Base-by-base conservation (phyloP, 148 eudicot genomes). In the Persicaria maculosa region DNA sequence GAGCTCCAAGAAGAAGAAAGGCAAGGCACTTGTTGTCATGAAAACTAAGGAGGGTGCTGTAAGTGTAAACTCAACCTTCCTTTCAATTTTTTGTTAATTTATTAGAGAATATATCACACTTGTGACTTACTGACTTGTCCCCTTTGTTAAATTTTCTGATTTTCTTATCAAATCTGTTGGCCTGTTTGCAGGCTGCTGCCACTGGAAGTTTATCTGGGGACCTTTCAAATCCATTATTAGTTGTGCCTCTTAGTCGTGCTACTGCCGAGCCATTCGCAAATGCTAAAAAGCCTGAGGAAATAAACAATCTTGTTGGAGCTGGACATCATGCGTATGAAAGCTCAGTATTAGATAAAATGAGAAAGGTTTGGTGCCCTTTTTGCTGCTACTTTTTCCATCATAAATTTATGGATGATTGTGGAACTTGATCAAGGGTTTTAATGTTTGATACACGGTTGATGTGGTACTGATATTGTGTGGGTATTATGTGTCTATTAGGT, bases 181-280 rank as follows among this genome's bases (percentile, higher is more conserved):
- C 15, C 40, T 45, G n/a, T 11, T 65, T 17, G 14, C 75, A 93
- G 98, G 77, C 45, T 74, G 96, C 96, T 71, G 92, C 89, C 14
- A 81, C 81, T 61, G 87, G 89, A 72, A 75, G 75, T 72, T 76
- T 92, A 73, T 81, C 75, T 59, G 98, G 98, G 46, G 82, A 87
- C 85, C 76, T 91, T 19, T 83, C 93, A 50, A 90, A 94, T 80
- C 97, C 96, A 50, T 79, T 95, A 74, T 74, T 86, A 62, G 93
- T 92, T 50, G 10, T 86, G 85, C 97, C 98, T 52, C 88, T 90
- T 74, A 81, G 83, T 74, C 88, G 85, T 40, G 54, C 76, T 25
- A 64, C 72, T 71, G 71, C 79, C 57, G 72, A 80, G 64, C 82
- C 85, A 25, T 81, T 74, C 72, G 78, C 87, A 20, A 68, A 79